A percentile compares a stretch with the other conserved stretches of the same genome.
phyloP scores from a whole-genome alignment of 306 rosid genomes.

The Dryas alaskensis region DNA sequence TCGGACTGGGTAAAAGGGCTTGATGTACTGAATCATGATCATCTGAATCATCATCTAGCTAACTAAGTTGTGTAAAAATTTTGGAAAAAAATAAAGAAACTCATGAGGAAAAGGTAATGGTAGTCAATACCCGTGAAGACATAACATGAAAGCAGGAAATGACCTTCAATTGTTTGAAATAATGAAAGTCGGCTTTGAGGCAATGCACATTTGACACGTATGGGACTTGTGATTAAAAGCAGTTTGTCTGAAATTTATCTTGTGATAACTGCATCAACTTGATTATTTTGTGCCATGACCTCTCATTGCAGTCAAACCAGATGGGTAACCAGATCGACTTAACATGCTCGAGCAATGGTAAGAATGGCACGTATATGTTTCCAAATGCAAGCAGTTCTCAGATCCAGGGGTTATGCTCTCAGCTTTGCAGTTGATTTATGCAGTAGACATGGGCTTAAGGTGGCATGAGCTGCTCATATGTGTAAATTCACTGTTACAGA shows the following conservation, averaged over 20 bases:
- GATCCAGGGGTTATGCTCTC: conserved; percentile 69
- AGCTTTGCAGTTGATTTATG: conserved; percentile 63
- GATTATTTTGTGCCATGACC: conserved; percentile 1
- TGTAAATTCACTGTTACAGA: conserved; percentile 26
- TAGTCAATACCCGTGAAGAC: neutral
- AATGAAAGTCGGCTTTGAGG: too few species aligned
- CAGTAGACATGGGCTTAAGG: conserved; percentile 11
- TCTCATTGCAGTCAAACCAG: conserved; percentile 64
- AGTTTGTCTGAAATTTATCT: neutral
- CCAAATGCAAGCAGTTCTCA: conserved; percentile 53
- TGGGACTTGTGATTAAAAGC: neutral
- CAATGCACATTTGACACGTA: too few species aligned
- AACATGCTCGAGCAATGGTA: conserved; percentile 83
- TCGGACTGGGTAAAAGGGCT: neutral
- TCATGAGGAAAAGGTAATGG: neutral
- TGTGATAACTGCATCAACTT: conserved; percentile 17
- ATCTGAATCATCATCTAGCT: neutral
- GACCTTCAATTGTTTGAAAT: neutral
- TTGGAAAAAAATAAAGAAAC: neutral
- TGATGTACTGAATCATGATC: neutral
- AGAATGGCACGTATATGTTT: conserved; percentile 37
- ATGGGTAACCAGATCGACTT: conserved; percentile 62
- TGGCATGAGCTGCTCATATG: conserved; percentile 21
- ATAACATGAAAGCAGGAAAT: neutral
- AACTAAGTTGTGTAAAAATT: neutral